These are phyloP conservation scores for Daldinia concentrica DNA, from an alignment of 495 filamentous ascomycete genomes.

Conservation along the genomic window DNA sequence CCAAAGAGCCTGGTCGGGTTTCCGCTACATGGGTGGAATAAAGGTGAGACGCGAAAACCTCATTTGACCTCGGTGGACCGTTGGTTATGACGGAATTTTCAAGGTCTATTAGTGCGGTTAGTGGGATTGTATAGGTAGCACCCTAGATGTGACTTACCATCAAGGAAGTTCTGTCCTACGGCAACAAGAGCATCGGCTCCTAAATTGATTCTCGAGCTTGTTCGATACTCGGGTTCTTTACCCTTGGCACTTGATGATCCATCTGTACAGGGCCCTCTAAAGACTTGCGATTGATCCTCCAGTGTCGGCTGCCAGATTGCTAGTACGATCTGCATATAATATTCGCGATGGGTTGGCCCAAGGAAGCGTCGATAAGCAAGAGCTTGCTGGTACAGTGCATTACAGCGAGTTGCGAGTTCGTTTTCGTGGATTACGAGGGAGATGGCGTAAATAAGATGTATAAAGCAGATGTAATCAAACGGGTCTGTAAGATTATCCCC, in stretches of 20 bases:
- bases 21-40: slow-evolving; percentile 48
- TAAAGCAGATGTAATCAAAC: slow-evolving; percentile 53
- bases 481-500: slow-evolving; percentile 47
- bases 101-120: slow-evolving; percentile 47
- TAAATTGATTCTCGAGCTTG: slow-evolving; percentile 6
- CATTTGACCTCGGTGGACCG: slow-evolving; percentile 35
- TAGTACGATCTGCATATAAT: slow-evolving; percentile 49
- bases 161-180: slow-evolving; percentile 58
- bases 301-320: slow-evolving; percentile 53
- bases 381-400: slow-evolving; percentile 52
- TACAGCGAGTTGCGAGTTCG: slow-evolving; percentile 38
- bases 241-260: slow-evolving; percentile 50
- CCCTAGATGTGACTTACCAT: slow-evolving; percentile 47
- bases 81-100: slow-evolving; percentile 52
- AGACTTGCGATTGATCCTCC: slow-evolving; percentile 21
- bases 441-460: slow-evolving; percentile 57
- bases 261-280: slow-evolving; percentile 8
- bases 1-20: slow-evolving; percentile 20
- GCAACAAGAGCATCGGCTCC: slow-evolving; percentile 42
- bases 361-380: slow-evolving; percentile 49
- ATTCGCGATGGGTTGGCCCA: slow-evolving; percentile 34
- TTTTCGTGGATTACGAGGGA: slow-evolving; percentile 54
- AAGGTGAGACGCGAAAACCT: slow-evolving; percentile 48
- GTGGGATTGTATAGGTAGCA: background rate
- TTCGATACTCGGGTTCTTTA: slow-evolving; percentile 47